Conservation (phyloP, 257 asterid genomes). For the Linaria vulgaris region DNA sequence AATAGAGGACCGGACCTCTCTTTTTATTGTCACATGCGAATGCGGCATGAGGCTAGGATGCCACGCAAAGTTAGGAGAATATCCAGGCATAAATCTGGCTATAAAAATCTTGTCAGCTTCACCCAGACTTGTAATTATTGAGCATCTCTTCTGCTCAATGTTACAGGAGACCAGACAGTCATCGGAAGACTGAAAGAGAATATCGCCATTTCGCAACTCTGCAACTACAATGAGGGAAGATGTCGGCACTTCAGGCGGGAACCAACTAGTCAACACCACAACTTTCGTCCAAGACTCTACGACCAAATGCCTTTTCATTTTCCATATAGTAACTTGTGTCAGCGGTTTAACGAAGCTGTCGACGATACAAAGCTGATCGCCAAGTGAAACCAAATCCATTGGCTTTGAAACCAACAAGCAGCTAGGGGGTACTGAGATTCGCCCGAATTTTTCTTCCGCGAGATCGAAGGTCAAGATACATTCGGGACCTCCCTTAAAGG, state of each 20-base stretch:
- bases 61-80: too few relatives aligned
- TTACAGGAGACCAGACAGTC: not conserved
- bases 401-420: not conserved
- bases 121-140: too few relatives aligned
- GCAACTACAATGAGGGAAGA: not conserved
- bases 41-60: too few relatives aligned
- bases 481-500: not conserved
- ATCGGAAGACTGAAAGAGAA: not conserved
- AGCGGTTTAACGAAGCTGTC: too few relatives aligned
- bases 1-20: too few relatives aligned
- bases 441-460: too few relatives aligned
- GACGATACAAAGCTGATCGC: too few relatives aligned
- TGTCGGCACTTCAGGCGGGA: not conserved
- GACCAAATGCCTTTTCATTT: not conserved
- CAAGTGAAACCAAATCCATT: not conserved
- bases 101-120: too few relatives aligned
- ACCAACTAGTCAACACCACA: not conserved
- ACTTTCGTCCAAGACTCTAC: not conserved
- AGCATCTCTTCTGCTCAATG: not conserved
- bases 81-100: too few relatives aligned
- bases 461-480: slow-evolving; percentile 11
- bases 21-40: too few relatives aligned
- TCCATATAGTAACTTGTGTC: too few relatives aligned
- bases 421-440: not conserved
- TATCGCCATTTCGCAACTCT: not conserved